Evolutionary conservation across 225 moss, liverwort and hornwort species (phyloP).

Genomic region (Pseudoscleropodium purum): DNA sequence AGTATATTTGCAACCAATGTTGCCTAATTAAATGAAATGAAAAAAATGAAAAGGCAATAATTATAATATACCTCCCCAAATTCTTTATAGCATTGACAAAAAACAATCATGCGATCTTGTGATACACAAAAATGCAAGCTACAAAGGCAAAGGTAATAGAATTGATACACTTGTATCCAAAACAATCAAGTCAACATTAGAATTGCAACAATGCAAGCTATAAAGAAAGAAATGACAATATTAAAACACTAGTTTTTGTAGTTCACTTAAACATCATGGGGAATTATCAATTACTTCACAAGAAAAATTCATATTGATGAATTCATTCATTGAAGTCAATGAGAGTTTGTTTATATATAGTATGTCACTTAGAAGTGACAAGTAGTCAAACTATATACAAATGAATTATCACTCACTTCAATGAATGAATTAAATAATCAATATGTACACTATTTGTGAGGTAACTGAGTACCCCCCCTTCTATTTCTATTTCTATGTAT

Average conservation of each 20-base stretch:
- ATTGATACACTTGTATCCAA: not conserved
- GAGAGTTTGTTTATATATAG: too few relatives aligned
- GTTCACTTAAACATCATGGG: too few relatives aligned
- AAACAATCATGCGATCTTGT: not conserved
- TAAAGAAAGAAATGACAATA: not conserved
- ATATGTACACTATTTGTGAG: too few relatives aligned
- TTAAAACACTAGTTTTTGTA: not conserved
- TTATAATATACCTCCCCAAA: not conserved
- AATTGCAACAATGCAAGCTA: not conserved
- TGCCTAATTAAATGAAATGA: not conserved
- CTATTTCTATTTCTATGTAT: too few relatives aligned
- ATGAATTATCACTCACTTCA: too few relatives aligned
- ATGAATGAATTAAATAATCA: too few relatives aligned
- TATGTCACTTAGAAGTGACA: too few relatives aligned
- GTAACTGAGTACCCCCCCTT: too few relatives aligned
- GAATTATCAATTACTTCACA: too few relatives aligned
- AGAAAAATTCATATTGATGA: too few relatives aligned
- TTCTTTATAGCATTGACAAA: not conserved
- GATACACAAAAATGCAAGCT: not conserved
- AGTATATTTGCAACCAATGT: fast-evolving
- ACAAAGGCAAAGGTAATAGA: not conserved
- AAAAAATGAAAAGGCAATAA: not conserved
- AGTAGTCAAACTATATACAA: too few relatives aligned
- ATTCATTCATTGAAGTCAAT: too few relatives aligned
- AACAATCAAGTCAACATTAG: not conserved